These are phyloP conservation scores for Thelonectria blattea DNA, from an alignment of 2,329 filamentous ascomycete genomes.

Conservation along the genomic window DNA sequence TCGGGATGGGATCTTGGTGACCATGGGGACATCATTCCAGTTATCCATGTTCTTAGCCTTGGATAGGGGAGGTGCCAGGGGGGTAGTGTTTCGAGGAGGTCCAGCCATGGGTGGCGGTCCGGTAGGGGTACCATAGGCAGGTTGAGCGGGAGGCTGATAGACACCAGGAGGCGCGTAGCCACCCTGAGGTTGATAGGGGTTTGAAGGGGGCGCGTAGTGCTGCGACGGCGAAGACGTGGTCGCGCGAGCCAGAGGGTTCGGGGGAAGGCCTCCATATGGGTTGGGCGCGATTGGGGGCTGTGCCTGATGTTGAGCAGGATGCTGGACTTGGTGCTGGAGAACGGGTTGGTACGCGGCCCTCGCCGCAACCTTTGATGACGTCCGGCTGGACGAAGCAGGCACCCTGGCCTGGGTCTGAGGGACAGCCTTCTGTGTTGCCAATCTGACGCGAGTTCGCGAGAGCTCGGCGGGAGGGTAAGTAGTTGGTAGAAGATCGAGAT, in stretches of 20 bases:
- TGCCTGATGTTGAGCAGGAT: background rate
- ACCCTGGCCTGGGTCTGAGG: slow-evolving; percentile 35
- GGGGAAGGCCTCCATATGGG: slow-evolving; percentile 52
- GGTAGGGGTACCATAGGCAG: slow-evolving; percentile 45
- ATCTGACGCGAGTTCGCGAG: slow-evolving; percentile 81
- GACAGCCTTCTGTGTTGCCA: slow-evolving; percentile 70
- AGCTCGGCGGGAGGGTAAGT: slow-evolving; percentile 88
- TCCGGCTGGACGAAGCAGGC: slow-evolving; percentile 41
- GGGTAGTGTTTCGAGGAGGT: slow-evolving; percentile 65
- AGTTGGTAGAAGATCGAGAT: slow-evolving; percentile 83
- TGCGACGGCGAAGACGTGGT: slow-evolving; percentile 36
- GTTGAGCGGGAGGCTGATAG: slow-evolving; percentile 50
- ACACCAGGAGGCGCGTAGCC: slow-evolving; percentile 32
- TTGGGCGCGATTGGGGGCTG: slow-evolving; percentile 44
- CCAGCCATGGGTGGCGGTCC: slow-evolving; percentile 45
- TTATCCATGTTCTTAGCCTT: slow-evolving; percentile 74
- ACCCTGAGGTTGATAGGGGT: slow-evolving; percentile 43
- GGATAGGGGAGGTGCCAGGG: slow-evolving; percentile 73
- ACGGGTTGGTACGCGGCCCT: slow-evolving; percentile 56
- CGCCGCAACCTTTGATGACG: slow-evolving; percentile 49
- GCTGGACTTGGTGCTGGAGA: background rate
- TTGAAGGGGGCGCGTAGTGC: slow-evolving; percentile 47
- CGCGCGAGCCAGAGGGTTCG: slow-evolving; percentile 28
- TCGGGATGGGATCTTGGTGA: slow-evolving; percentile 71
- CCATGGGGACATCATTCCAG: slow-evolving; percentile 96